A percentile compares a stretch with the other conserved stretches of the same genome.
phyloP scores from a whole-genome alignment of 1,139 yeast species.

The Geotrichum restrictum region DNA sequence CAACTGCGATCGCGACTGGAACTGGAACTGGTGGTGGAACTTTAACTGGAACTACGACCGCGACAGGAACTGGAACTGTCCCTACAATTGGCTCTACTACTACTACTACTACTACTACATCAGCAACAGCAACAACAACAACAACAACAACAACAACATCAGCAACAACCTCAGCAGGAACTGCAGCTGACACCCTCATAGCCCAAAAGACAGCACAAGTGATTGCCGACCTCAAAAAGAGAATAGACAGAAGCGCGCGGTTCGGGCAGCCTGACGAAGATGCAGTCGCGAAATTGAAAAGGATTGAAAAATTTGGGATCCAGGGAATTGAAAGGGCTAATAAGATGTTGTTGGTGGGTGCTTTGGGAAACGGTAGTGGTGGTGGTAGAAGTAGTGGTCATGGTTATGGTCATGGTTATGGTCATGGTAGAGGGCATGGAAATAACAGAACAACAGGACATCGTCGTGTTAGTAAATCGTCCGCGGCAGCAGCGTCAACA shows the following conservation, averaged over 20 bases:
- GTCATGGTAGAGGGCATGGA: background rate
- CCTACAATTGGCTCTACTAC: too few relatives aligned
- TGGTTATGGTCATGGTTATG: background rate
- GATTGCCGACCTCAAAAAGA: slow-evolving; percentile 61
- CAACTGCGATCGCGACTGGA: too few relatives aligned
- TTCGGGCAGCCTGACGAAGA: slow-evolving; percentile 56
- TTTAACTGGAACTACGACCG: slow-evolving; percentile 9
- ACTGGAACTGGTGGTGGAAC: too few relatives aligned
- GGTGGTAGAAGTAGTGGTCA: slow-evolving; percentile 2
- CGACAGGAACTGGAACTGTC: slow-evolving; percentile 24
- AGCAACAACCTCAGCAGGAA: slow-evolving; percentile 22
- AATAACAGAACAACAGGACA: too few relatives aligned
- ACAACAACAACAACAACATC: slow-evolving; percentile 25
- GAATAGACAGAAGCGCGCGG: slow-evolving; percentile 68
- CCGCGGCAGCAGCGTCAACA: too few relatives aligned
- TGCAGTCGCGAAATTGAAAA: slow-evolving; percentile 43
- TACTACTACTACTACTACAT: too few relatives aligned
- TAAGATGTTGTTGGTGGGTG: too few relatives aligned
- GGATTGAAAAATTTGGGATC: slow-evolving; percentile 83
- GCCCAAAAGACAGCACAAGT: slow-evolving; percentile 47
- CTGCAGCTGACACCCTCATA: slow-evolving; percentile 26
- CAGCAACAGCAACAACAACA: slow-evolving; percentile 23
- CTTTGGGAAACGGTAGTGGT: background rate
- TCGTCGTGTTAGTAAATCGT: too few relatives aligned
- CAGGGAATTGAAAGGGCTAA: slow-evolving; percentile 35